These are phyloP conservation scores for Gaillardinia entomophila DNA, from an alignment of 805 yeast species.

Conservation along the genomic window DNA sequence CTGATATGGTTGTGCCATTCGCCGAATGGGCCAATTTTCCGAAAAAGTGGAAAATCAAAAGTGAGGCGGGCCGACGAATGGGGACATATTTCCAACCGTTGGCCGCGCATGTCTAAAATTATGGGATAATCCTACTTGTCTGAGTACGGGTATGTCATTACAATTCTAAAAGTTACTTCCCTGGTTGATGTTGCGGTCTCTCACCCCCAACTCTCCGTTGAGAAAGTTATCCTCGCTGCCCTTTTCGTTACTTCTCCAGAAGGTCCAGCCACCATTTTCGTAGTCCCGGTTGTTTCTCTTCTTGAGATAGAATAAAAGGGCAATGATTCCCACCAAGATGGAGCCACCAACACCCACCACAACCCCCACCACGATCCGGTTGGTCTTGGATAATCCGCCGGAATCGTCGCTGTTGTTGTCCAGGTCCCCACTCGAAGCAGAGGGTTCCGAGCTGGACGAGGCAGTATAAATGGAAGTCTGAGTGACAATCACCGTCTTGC, in stretches of 20 bases:
- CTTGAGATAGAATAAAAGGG: conserved; percentile 28
- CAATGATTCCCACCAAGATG: conserved; percentile 29
- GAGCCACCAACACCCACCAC: conserved; percentile 44
- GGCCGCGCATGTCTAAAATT: too few relatives aligned
- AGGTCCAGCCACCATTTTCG: conserved; percentile 38
- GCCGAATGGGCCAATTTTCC: too few relatives aligned
- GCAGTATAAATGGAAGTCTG: conserved; percentile 24
- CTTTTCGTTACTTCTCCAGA: conserved; percentile 43
- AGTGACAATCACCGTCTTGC: conserved; percentile 35
- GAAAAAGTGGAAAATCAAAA: too few relatives aligned
- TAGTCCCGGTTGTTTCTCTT: conserved; percentile 24
- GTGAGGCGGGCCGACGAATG: too few relatives aligned
- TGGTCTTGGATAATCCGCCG: conserved; percentile 37
- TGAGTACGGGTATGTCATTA: too few relatives aligned
- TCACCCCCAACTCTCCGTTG: conserved; percentile 42
- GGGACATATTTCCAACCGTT: too few relatives aligned
- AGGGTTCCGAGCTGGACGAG: conserved; percentile 16
- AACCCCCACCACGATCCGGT: conserved; percentile 41
- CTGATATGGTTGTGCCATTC: too few relatives aligned
- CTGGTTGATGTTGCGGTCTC: conserved; percentile 42
- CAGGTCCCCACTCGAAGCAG: conserved; percentile 14
- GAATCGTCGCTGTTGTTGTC: conserved; percentile 7
- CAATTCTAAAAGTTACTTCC: conserved; percentile 38
- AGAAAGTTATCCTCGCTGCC: conserved; percentile 35
- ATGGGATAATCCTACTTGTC: too few relatives aligned